Evolutionary conservation across 148 eudicot species (phyloP).

Genomic region (Silene uniflora): DNA sequence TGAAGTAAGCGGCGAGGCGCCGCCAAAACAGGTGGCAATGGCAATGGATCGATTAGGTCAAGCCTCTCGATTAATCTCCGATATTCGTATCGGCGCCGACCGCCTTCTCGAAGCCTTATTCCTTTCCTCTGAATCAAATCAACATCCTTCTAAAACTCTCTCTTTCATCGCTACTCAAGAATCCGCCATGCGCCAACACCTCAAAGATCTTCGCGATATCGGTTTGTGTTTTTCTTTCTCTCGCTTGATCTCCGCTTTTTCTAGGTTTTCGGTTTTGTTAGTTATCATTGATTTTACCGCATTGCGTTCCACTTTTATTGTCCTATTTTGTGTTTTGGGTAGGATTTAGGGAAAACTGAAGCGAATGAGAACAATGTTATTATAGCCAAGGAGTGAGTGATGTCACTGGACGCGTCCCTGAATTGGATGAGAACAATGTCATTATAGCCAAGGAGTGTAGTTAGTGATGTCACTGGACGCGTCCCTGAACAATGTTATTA

Average conservation of each 20-base stretch:
- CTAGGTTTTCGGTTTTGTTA: not conserved
- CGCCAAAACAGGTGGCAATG: constrained; percentile 91
- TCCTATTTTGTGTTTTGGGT: too few species aligned
- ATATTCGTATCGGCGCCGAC: constrained; percentile 80
- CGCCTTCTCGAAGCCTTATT: constrained; percentile 82
- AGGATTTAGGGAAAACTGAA: too few species aligned
- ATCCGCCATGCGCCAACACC: constrained; percentile 56
- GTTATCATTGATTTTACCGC: not conserved
- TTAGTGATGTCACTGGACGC: too few species aligned
- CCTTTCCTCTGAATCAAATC: constrained; percentile 36
- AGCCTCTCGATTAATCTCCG: constrained; percentile 84
- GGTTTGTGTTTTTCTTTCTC: constrained; percentile 36
- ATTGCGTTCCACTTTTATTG: too few species aligned
- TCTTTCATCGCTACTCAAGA: constrained; percentile 57
- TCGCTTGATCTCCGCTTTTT: not conserved
- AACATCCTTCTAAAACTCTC: constrained; percentile 44
- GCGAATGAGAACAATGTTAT: too few species aligned
- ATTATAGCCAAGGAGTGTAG: too few species aligned
- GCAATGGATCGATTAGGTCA: constrained; percentile 84
- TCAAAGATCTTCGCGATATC: constrained; percentile 61
- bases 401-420: too few species aligned
- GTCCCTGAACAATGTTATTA: too few species aligned
- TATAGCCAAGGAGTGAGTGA: too few species aligned
- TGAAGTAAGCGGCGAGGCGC: constrained; percentile 49
- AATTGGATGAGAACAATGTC: too few species aligned